Percentiles rank a stretch among this genome's conserved stretches.
These are phyloP conservation scores for Polysphondylium violaceum DNA, from an alignment of 78 protist species.

Conservation along the genomic window DNA sequence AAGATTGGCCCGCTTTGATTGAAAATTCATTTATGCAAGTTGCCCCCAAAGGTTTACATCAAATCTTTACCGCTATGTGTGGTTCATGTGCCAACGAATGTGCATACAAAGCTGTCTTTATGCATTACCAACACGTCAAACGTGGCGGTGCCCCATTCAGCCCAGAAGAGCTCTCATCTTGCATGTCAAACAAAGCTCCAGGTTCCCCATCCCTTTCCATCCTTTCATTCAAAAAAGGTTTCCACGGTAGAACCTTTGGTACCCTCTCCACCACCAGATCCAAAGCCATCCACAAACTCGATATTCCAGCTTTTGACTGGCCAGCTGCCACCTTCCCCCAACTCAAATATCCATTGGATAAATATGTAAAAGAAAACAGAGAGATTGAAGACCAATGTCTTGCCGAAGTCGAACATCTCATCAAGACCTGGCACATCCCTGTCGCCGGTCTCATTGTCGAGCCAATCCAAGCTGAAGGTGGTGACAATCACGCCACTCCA, in stretches of 20 bases:
- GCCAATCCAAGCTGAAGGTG: conserved; percentile 92
- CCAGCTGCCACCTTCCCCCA: conserved; percentile 87
- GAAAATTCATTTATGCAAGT: conserved; percentile 85
- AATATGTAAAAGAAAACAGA: conserved; percentile 63
- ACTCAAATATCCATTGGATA: conserved; percentile 87
- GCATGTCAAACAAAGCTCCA: conserved; percentile 87
- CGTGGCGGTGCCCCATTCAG: conserved; percentile 78
- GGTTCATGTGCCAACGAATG: conserved; percentile 88
- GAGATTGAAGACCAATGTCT: conserved; percentile 86
- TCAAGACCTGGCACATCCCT: conserved; percentile 62
- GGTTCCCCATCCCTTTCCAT: conserved; percentile 88
- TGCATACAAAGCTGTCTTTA: conserved; percentile 87
- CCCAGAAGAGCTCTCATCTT: conserved; percentile 75
- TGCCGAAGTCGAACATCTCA: conserved; percentile 75
- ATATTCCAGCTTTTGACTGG: conserved; percentile 91
- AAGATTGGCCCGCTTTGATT: conserved; percentile 77
- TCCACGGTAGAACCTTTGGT: conserved; percentile 90
- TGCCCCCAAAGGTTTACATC: conserved; percentile 85
- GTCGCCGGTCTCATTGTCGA: conserved; percentile 88
- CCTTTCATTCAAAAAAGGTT: conserved; percentile 80
- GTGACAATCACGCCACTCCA: conserved; percentile 84
- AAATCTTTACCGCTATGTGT: conserved; percentile 82
- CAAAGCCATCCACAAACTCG: conserved; percentile 89
- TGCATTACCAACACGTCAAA: conserved; percentile 66
- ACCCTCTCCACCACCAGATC: conserved; percentile 88